phyloP scores from a whole-genome alignment of 768 basidiomycete genomes.

The Leccinum barrowsii region DNA sequence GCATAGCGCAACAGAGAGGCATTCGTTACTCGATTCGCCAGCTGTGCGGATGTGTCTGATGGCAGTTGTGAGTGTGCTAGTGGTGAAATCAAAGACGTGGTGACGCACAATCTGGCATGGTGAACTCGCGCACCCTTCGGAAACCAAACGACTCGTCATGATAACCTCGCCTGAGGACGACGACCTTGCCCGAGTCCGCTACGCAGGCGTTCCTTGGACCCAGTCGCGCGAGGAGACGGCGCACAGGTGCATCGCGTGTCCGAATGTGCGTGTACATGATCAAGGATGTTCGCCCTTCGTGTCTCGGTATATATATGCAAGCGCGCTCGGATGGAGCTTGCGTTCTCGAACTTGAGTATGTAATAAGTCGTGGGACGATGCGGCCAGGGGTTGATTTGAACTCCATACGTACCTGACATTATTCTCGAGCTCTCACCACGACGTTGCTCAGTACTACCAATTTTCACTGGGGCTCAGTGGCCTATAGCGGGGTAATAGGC shows the following conservation, averaged over 20 bases:
- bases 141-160: conserved; percentile 83
- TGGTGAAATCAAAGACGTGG: not conserved
- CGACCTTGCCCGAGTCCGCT: conserved; percentile 11
- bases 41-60: conserved; percentile 60
- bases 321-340: conserved; percentile 19
- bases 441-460: not conserved
- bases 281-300: not conserved
- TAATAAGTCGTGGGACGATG: not conserved
- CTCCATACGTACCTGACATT: not conserved
- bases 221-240: conserved; percentile 8
- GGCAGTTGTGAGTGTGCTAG: not conserved
- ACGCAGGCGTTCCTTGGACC: not conserved
- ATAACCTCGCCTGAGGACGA: conserved; percentile 40
- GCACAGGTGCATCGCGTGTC: conserved; percentile 11
- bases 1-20: conserved; percentile 84
- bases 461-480: too few relatives aligned
- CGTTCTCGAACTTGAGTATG: not conserved
- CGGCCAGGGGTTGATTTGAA: not conserved
- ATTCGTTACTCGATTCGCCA: conserved; percentile 65
- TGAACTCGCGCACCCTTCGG: conserved; percentile 58
- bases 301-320: not conserved
- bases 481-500: not conserved
- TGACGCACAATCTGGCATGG: conserved; percentile 68
- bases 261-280: conserved; percentile 18
- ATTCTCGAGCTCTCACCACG: not conserved